Evolutionary conservation across 2,329 filamentous ascomycete genomes (phyloP).

Genomic region (Cladosporium sp.): DNA sequence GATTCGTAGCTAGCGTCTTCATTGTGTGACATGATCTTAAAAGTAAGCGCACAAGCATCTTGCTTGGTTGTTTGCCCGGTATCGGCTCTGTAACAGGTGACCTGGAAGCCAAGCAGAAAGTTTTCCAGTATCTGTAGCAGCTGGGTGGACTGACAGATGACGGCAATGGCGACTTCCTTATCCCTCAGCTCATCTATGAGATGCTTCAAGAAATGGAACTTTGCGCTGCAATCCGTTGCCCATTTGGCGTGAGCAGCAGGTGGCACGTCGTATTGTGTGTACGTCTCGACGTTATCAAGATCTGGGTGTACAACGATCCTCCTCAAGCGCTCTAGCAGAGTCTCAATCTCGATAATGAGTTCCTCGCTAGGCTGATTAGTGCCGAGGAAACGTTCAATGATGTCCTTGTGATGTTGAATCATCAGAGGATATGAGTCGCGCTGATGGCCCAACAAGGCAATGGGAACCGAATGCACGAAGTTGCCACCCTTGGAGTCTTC

Average conservation of each 20-base stretch:
- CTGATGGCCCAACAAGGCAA: conserved; percentile 35
- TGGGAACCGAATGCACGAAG: conserved; percentile 32
- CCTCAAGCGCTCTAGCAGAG: conserved; percentile 32
- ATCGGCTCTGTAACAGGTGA: conserved; percentile 21
- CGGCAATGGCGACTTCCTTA: conserved; percentile 32
- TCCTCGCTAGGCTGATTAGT: conserved; percentile 23
- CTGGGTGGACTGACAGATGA: conserved; percentile 35
- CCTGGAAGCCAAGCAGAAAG: conserved; percentile 35
- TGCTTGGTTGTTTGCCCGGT: neutral
- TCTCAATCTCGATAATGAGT: conserved; percentile 28
- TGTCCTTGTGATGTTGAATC: conserved; percentile 27
- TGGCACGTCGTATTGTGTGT: conserved; percentile 33
- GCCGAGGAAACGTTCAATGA: conserved; percentile 33
- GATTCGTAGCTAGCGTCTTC: conserved; percentile 23
- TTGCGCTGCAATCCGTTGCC: conserved; percentile 39
- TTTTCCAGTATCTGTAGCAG: conserved; percentile 38
- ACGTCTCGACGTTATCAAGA: conserved; percentile 37
- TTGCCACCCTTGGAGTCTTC: conserved; percentile 17
- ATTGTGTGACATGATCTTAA: conserved; percentile 41
- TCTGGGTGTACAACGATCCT: conserved; percentile 38
- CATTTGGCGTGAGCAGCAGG: conserved; percentile 36
- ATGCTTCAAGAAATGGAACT: conserved; percentile 41
- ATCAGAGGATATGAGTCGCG: conserved; percentile 36
- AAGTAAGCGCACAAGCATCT: conserved; percentile 21
- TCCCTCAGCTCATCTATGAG: conserved; percentile 34